These are phyloP conservation scores for Beauveria scarabaeidicola DNA, from an alignment of 2,329 filamentous ascomycete genomes.

Conservation along the genomic window DNA sequence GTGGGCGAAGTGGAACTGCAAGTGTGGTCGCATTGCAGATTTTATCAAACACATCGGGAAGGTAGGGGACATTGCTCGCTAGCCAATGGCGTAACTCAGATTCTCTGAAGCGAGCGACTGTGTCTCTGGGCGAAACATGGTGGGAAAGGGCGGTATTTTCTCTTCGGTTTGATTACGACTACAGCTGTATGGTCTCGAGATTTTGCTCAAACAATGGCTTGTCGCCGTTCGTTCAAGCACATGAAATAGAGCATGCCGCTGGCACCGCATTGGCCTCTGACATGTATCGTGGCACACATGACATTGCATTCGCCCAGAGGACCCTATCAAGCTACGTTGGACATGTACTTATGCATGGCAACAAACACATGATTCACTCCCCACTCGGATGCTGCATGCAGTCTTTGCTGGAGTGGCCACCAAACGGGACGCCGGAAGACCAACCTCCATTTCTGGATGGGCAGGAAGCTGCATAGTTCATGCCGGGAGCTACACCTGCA, in stretches of 20 bases:
- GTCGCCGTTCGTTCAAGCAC: background rate
- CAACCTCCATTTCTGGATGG: background rate
- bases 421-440: background rate
- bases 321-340: background rate
- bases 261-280: background rate
- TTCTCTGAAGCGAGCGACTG: background rate
- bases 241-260: background rate
- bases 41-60: slow-evolving; percentile 9
- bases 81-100: background rate
- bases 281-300: background rate
- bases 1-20: background rate
- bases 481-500: background rate
- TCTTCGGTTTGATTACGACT: background rate
- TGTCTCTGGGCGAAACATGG: background rate
- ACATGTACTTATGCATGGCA: background rate
- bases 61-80: background rate
- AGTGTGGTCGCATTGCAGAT: slow-evolving; percentile 8
- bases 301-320: background rate
- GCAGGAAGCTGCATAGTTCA: background rate
- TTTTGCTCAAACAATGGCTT: background rate
- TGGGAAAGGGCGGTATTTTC: background rate
- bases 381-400: background rate
- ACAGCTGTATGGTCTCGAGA: background rate
- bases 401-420: background rate
- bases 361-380: background rate